Conservation (phyloP, 208 protist species). For the Tritrichomonas musculus region DNA sequence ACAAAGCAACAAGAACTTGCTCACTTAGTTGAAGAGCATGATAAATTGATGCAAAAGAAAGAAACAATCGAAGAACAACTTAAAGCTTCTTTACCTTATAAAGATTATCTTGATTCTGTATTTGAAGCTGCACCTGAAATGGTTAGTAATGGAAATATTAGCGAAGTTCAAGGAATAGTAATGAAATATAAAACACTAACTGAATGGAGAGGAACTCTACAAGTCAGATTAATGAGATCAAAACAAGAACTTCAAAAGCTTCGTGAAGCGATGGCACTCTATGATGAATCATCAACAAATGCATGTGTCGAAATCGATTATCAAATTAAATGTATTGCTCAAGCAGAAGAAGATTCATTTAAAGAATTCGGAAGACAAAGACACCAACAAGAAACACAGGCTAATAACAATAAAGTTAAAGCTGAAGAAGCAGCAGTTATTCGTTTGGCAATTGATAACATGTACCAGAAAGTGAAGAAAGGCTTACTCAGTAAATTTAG, state of each 20-base stretch:
- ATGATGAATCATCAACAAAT: conserved; percentile 28
- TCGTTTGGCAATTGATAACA: conserved; percentile 10
- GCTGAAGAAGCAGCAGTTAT: background rate
- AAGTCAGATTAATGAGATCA: background rate
- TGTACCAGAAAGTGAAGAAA: background rate
- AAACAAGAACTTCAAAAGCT: background rate
- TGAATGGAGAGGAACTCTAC: conserved; percentile 11
- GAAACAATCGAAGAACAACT: background rate
- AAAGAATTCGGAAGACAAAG: conserved; percentile 23
- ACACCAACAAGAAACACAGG: background rate
- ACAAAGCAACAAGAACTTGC: background rate
- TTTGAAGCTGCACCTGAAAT: background rate
- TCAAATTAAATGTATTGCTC: conserved; percentile 19
- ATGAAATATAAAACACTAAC: background rate
- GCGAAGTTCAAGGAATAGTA: conserved; percentile 19
- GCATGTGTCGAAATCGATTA: conserved; percentile 10
- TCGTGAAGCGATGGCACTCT: background rate
- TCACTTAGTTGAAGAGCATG: background rate
- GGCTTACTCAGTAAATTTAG: background rate
- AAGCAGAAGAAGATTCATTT: conserved; percentile 9
- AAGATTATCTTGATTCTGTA: background rate
- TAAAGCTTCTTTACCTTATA: background rate
- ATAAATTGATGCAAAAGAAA: background rate
- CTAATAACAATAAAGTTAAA: background rate
- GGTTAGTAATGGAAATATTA: background rate